Conservation (phyloP, 495 filamentous ascomycete genomes). For the Cladorrhinum samala region DNA sequence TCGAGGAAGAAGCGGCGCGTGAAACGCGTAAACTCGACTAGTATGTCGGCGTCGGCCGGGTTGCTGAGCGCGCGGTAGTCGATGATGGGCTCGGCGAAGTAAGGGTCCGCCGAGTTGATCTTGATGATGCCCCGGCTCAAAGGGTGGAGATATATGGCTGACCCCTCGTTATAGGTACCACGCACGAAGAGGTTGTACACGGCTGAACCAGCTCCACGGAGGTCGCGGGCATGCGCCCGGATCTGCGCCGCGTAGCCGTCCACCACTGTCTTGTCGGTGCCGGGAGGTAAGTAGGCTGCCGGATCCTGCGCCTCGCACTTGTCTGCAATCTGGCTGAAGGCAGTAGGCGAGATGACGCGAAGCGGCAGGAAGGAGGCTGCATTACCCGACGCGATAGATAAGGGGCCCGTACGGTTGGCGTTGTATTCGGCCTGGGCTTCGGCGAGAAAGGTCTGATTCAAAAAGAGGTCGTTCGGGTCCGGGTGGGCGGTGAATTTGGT, state of each 20-base stretch:
- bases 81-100: slow-evolving; percentile 32
- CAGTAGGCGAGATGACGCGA: slow-evolving; percentile 31
- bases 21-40: slow-evolving; percentile 37
- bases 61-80: slow-evolving; percentile 44
- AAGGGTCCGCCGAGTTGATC: slow-evolving; percentile 35
- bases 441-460: slow-evolving; percentile 31
- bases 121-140: slow-evolving; percentile 37
- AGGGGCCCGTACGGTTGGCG: slow-evolving; percentile 31
- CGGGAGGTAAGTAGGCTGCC: slow-evolving; percentile 28
- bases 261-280: slow-evolving; percentile 27
- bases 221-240: slow-evolving; percentile 26
- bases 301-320: slow-evolving; percentile 33
- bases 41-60: slow-evolving; percentile 37
- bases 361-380: slow-evolving; percentile 33
- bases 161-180: slow-evolving; percentile 22
- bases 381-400: slow-evolving; percentile 35
- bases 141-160: slow-evolving; percentile 34
- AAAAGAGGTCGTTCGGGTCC: slow-evolving; percentile 21
- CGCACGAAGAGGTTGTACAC: slow-evolving; percentile 33
- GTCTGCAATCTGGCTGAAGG: slow-evolving; percentile 27
- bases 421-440: slow-evolving; percentile 30
- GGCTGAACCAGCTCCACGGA: slow-evolving; percentile 31
- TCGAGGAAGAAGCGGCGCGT: slow-evolving; percentile 28
- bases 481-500: slow-evolving; percentile 27
- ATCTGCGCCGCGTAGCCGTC: slow-evolving; percentile 40